Evolutionary conservation across 2,329 filamentous ascomycete genomes (phyloP).

Genomic region (Blastomyces percursus): DNA sequence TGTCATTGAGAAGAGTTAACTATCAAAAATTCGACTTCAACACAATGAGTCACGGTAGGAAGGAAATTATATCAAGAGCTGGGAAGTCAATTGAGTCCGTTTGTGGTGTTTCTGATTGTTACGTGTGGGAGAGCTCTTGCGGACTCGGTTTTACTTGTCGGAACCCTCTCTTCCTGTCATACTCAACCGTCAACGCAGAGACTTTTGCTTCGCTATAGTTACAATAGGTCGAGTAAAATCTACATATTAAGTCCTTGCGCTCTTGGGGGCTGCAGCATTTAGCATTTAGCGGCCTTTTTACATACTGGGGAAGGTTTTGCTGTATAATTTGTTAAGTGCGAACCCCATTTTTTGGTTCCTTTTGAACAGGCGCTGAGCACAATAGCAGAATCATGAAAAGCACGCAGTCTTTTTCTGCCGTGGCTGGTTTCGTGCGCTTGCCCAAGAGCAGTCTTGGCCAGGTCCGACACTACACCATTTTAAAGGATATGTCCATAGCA

Average conservation of each 20-base stretch:
- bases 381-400: conserved; percentile 1
- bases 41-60: background rate
- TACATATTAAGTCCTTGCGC: background rate
- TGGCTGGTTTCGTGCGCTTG: conserved; percentile 2
- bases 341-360: background rate
- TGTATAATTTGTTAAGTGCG: background rate
- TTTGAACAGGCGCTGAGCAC: background rate
- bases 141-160: background rate
- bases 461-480: conserved; percentile 36
- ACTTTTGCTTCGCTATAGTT: background rate
- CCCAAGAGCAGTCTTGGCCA: conserved; percentile 18
- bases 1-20: too few species aligned
- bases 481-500: conserved; percentile 48
- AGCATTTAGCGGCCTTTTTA: background rate
- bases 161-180: background rate
- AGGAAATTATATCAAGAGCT: background rate
- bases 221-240: background rate
- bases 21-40: background rate
- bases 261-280: background rate
- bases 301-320: background rate
- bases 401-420: background rate
- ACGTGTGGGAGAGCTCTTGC: background rate
- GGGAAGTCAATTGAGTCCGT: background rate
- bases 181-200: background rate
- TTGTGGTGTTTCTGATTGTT: background rate